Base-by-base conservation (phyloP, 2,329 filamentous ascomycete genomes). In the Rhynchosporium agropyri region DNA sequence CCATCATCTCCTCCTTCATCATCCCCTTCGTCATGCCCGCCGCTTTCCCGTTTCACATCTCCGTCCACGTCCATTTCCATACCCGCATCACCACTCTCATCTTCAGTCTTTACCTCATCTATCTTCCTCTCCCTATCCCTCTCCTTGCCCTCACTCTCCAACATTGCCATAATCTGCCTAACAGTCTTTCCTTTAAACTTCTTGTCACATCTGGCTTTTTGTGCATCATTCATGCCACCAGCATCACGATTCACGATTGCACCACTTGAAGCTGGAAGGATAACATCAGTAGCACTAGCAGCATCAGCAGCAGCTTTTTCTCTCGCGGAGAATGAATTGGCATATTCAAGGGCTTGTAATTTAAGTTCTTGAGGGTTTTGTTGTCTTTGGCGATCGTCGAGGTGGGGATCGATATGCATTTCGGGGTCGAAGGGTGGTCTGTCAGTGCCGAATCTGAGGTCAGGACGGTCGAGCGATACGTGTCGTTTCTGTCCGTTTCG, bases 181-280 rank as follows among this genome's bases (percentile, higher is more conserved):
- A 50, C 45, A n/a, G 29, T 59, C 56, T 49, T 59, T 6, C 45
- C 45, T 10, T 48, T 50, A 4, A 49, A 40, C 2, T 12, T 31
- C n/a, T 9, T 8, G 31, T 26, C n/a, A 10, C 50, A 50, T 4
- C 1, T 7, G 2, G 31, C 33, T 4, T 31, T 26, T 45, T 33
- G 9, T 12, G 2, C 12, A 0, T 26, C 15, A 26, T n/a, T 36
- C 45, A 50, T 8, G 5, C 2, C 33, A 15, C 28, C 13, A 3
- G 12, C n/a, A 8, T 12, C 28, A 28, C 28, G 20, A 20, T 46
- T 46, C 4, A n/a, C n/a, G 8, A 28, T 10, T 3, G 9, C 20
- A 46, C 43, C 9, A 20, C 9, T 46, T 7, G n/a, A 46, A 5
- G 5, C 33, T 36, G 6, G 5, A 36, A 36, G 6, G 6, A 36